Conservation (phyloP, 129 eudicot species). For the Artemisia tridentata region DNA sequence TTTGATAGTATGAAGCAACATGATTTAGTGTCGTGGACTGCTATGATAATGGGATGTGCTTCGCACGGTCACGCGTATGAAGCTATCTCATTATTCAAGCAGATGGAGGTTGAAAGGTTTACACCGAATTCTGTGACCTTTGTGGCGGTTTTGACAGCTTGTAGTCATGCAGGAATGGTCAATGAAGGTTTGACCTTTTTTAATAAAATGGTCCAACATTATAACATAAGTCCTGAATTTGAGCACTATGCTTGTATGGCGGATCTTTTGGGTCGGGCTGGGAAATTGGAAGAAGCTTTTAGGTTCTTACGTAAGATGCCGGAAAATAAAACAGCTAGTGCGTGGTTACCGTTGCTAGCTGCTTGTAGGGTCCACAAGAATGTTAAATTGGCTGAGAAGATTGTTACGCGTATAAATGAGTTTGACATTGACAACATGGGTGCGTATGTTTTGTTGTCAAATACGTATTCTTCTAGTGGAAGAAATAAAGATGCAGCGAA, state of each 20-base stretch:
- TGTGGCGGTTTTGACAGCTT: conserved; percentile 73
- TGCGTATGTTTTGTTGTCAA: conserved; percentile 55
- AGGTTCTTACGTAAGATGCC: conserved; percentile 47
- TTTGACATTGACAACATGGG: conserved; percentile 46
- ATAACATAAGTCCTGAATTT: conserved; percentile 46
- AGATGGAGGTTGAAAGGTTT: conserved; percentile 49
- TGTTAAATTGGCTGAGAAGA: conserved; percentile 73
- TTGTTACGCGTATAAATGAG: conserved; percentile 35
- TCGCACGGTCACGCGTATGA: conserved; percentile 58
- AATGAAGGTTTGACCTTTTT: conserved; percentile 53
- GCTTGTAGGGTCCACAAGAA: conserved; percentile 78
- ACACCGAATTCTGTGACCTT: conserved; percentile 55
- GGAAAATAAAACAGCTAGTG: conserved; percentile 32
- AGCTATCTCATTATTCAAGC: conserved; percentile 51
- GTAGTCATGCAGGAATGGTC: conserved; percentile 79
- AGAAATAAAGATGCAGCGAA: conserved; percentile 64
- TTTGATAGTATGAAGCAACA: conserved; percentile 51
- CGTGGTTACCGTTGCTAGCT: conserved; percentile 64
- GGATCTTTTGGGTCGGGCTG: conserved; percentile 79
- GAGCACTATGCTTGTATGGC: conserved; percentile 74
- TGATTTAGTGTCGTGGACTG: conserved; percentile 70
- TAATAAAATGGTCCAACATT: conserved; percentile 39
- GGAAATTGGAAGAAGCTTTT: conserved; percentile 71
- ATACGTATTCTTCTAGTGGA: conserved; percentile 55
- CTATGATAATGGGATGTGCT: conserved; percentile 85